Conservation (phyloP, 1,284 basidiomycete species). For the Moesziomyces parantarcticus region DNA sequence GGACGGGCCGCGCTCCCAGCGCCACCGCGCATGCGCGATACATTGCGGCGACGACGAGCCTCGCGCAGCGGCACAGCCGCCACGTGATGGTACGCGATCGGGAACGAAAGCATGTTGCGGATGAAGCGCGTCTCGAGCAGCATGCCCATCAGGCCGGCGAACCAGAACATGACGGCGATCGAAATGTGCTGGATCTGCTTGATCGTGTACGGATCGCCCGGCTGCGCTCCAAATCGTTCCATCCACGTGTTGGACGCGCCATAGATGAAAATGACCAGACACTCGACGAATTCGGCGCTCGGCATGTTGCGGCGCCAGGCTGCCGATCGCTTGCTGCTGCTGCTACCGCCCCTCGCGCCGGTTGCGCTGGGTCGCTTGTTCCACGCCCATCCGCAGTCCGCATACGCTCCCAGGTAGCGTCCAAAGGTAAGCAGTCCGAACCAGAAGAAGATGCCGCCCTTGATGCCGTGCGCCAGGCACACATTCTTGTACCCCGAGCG, state of each 20-base stretch:
- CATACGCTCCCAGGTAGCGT: slow-evolving; percentile 89
- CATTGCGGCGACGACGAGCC: slow-evolving; percentile 12
- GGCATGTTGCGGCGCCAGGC: slow-evolving; percentile 51
- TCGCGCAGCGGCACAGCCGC: slow-evolving; percentile 26
- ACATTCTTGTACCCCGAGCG: slow-evolving; percentile 74
- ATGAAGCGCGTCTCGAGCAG: slow-evolving; percentile 79
- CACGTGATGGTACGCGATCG: slow-evolving; percentile 37
- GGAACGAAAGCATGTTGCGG: slow-evolving; percentile 52
- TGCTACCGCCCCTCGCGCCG: slow-evolving; percentile 7
- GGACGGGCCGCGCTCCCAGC: neutral
- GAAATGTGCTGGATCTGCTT: slow-evolving; percentile 95
- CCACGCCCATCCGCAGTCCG: slow-evolving; percentile 95
- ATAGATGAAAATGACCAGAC: slow-evolving; percentile 85
- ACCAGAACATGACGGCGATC: slow-evolving; percentile 96
- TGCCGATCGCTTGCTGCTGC: slow-evolving; percentile 23
- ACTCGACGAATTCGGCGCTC: slow-evolving; percentile 86
- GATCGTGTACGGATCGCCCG: slow-evolving; percentile 86
- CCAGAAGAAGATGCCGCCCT: slow-evolving; percentile 71
- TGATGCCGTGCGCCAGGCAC: slow-evolving; percentile 92
- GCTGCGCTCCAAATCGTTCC: slow-evolving; percentile 84
- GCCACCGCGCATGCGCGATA: neutral
- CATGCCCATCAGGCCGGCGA: slow-evolving; percentile 89
- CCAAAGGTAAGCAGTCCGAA: slow-evolving; percentile 90
- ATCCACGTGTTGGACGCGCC: slow-evolving; percentile 95
- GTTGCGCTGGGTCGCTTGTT: slow-evolving; percentile 71